Conservation (phyloP, 2,329 filamentous ascomycete genomes). For the Alternaria sp. region DNA sequence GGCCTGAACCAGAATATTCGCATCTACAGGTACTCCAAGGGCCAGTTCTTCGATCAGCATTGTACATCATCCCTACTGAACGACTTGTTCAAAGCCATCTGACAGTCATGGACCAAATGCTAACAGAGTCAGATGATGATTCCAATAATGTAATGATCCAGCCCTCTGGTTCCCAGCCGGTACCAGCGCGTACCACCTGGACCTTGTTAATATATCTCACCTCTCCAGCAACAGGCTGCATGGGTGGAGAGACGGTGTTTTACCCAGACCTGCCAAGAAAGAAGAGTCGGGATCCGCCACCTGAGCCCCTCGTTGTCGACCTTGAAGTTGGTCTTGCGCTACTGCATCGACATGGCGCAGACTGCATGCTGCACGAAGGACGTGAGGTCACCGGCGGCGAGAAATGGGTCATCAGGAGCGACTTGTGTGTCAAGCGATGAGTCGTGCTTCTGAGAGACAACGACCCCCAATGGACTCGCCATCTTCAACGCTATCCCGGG, state of each 20-base stretch:
- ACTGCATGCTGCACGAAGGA: slow-evolving; percentile 90
- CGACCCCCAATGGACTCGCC: background rate
- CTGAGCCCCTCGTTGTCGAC: slow-evolving; percentile 73
- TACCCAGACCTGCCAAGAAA: slow-evolving; percentile 68
- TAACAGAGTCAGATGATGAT: slow-evolving; percentile 72
- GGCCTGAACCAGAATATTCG: slow-evolving; percentile 89
- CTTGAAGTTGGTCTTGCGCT: slow-evolving; percentile 86
- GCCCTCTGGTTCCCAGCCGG: slow-evolving; percentile 39
- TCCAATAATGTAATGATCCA: slow-evolving; percentile 73
- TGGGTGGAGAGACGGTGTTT: slow-evolving; percentile 90
- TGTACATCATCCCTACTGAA: slow-evolving; percentile 66
- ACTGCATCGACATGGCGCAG: slow-evolving; percentile 86
- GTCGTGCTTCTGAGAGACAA: background rate
- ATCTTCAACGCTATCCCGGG: background rate
- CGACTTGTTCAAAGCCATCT: background rate
- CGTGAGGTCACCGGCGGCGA: slow-evolving; percentile 79
- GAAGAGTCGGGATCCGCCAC: slow-evolving; percentile 49
- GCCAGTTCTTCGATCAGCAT: slow-evolving; percentile 92
- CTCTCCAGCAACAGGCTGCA: slow-evolving; percentile 74
- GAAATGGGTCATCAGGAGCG: slow-evolving; percentile 90
- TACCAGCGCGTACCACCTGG: slow-evolving; percentile 80
- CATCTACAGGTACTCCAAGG: slow-evolving; percentile 84
- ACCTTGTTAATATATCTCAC: slow-evolving; percentile 89
- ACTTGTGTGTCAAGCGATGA: slow-evolving; percentile 72
- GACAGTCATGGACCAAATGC: background rate